Percentiles rank a stretch among this genome's conserved stretches.
Conservation (phyloP, 768 basidiomycete genomes). For the Phlebiopsis gigantea region DNA sequence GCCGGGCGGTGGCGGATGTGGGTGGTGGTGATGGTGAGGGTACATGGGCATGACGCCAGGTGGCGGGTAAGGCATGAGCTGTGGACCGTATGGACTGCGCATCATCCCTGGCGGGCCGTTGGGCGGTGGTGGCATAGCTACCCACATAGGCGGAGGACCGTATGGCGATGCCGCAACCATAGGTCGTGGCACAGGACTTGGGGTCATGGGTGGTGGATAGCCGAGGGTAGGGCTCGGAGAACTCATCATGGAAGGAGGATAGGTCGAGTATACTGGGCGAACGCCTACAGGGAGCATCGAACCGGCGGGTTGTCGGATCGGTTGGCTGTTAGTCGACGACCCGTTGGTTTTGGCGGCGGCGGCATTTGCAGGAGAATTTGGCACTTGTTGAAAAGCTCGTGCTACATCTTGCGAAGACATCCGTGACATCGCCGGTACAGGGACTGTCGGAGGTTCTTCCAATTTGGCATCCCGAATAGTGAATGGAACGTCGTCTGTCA, state of each 20-base stretch:
- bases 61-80: slow-evolving; percentile 62
- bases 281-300: slow-evolving; percentile 26
- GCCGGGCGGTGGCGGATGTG: slow-evolving; percentile 31
- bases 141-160: slow-evolving; percentile 64
- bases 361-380: slow-evolving; percentile 48
- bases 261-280: slow-evolving; percentile 53
- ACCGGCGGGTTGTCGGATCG: slow-evolving; percentile 7
- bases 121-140: slow-evolving; percentile 42
- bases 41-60: slow-evolving; percentile 44
- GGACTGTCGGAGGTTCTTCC: slow-evolving; percentile 57
- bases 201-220: slow-evolving; percentile 54
- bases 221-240: slow-evolving; percentile 64
- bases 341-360: slow-evolving; percentile 4
- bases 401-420: slow-evolving; percentile 83
- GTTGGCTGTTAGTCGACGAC: not conserved
- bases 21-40: slow-evolving; percentile 13
- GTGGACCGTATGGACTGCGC: slow-evolving; percentile 62
- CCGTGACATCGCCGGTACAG: slow-evolving; percentile 50
- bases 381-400: slow-evolving; percentile 84
- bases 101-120: slow-evolving; percentile 49
- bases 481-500: slow-evolving; percentile 81
- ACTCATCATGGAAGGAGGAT: slow-evolving; percentile 67
- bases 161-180: slow-evolving; percentile 45
- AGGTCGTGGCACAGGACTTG: slow-evolving; percentile 59
- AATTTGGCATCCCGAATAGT: slow-evolving; percentile 83